A percentile compares a stretch with the other conserved stretches of the same genome.
Conservation (phyloP, 2,329 filamentous ascomycete genomes). For the Aspergillaceae sp. region DNA sequence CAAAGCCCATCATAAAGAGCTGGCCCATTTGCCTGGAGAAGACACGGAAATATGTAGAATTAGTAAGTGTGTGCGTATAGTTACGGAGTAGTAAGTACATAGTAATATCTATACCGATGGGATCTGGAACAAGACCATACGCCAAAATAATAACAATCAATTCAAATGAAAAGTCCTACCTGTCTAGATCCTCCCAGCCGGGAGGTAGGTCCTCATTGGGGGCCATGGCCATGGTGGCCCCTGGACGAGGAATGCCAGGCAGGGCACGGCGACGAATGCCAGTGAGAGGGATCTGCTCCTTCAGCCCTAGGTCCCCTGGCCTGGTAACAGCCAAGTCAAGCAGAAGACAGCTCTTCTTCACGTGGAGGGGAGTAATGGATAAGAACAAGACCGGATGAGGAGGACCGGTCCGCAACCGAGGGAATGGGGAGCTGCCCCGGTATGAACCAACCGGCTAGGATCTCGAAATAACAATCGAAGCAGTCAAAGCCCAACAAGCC, state of each 20-base stretch:
- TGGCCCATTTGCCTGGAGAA: conserved; percentile 51
- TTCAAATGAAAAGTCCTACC: conserved; percentile 19
- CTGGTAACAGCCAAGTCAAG: neutral
- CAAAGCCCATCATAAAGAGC: conserved; percentile 60
- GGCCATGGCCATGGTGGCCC: conserved; percentile 26
- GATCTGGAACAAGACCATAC: conserved; percentile 13
- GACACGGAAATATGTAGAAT: conserved; percentile 31
- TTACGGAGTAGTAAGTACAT: neutral
- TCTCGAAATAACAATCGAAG: too few relatives aligned
- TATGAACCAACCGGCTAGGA: too few relatives aligned
- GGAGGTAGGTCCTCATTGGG: conserved; percentile 34
- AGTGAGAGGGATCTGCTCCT: too few relatives aligned
- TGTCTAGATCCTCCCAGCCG: conserved; percentile 34
- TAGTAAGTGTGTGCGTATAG: too few relatives aligned
- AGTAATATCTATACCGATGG: conserved; percentile 14
- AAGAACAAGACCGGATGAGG: too few relatives aligned
- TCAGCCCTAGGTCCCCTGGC: neutral
- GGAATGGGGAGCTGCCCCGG: too few relatives aligned
- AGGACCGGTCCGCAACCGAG: too few relatives aligned
- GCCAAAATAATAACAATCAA: conserved; percentile 21
- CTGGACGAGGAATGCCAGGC: conserved; percentile 8
- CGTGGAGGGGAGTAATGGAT: too few relatives aligned
- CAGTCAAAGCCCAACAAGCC: too few relatives aligned
- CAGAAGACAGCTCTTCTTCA: neutral
- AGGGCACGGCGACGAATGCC: too few relatives aligned